Evolutionary conservation across 2,329 filamentous ascomycete species (phyloP), one percentile per base, ranked within the genome.

Genomic region (Pseudofabraea citricarpa): DNA sequence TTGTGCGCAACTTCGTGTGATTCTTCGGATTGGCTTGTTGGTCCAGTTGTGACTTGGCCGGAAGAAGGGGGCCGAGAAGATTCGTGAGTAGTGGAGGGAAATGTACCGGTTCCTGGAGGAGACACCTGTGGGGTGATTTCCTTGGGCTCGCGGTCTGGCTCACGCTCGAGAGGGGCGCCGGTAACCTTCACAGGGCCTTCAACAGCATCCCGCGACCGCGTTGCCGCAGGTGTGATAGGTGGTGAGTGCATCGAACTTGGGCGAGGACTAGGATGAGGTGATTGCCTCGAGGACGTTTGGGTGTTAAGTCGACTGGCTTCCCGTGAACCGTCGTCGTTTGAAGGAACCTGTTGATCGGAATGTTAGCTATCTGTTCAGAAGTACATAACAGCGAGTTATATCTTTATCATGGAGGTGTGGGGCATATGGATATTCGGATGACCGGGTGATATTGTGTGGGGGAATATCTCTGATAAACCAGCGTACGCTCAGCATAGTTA

Each of bases 221-320:
- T 91, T 40, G 83, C 90, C 43, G 89, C 83, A 15, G 91, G 91
- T 10, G 90, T 96, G 41, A 97, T 75, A 32, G 90, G 90, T 52
- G 91, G 91, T 9, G 90, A 95, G 55, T 91, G 86, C 68, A 94
- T 78, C 45, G 85, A 79, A 46, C 83, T 80, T 35, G 77, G 70
- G 48, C 77, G 75, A 47, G 87, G 84, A 51, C 83, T 86, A 31
- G 80, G 70, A 60, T 74, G 75, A 22, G 85, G 82, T 45, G 85
- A 90, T 48, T 77, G 74, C 54, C 74, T 77, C 46, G 82, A 82
- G 50, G 84, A 82, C 50, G 67, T 79, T 40, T 81, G 83, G 43
- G 82, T 84, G 31, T 79, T 72, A 45, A 81, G 73, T 47, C 79
- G 75, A 57, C 80, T 85, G 43, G 81, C 71, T 41, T 82, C 80